Conservation (phyloP, 2,329 filamentous ascomycete species). For the Ophiostoma ips region DNA sequence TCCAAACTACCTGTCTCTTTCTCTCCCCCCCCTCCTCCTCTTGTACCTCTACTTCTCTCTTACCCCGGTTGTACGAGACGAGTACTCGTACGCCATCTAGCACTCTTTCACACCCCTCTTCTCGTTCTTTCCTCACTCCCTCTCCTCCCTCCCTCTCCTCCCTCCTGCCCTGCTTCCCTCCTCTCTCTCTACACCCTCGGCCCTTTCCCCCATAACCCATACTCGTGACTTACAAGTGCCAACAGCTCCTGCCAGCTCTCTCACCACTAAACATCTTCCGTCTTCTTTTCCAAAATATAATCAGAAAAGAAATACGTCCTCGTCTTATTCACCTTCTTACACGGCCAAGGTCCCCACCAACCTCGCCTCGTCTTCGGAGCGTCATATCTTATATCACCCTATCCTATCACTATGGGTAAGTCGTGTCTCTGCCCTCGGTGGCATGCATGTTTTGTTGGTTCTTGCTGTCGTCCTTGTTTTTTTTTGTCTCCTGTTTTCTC, state of each 20-base stretch:
- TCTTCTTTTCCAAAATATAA: too few species aligned
- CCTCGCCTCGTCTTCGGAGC: constrained; percentile 1
- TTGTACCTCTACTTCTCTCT: neutral
- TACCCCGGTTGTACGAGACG: too few species aligned
- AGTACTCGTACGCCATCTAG: too few species aligned
- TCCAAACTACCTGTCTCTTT: too few species aligned
- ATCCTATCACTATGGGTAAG: neutral
- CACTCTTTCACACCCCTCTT: neutral
- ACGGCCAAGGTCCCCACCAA: constrained; percentile 5
- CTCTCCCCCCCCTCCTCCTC: too few species aligned
- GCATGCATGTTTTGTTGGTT: neutral
- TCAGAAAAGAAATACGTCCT: too few species aligned
- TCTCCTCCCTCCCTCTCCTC: neutral
- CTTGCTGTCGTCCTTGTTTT: neutral
- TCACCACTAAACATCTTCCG: too few species aligned
- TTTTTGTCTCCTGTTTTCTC: neutral
- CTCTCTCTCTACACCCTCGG: neutral
- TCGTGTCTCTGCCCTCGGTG: neutral
- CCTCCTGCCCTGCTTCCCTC: neutral
- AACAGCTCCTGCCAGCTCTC: neutral
- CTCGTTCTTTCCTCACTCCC: neutral
- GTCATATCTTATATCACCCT: constrained; percentile 2
- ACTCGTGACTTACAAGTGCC: too few species aligned
- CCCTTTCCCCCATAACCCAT: too few species aligned
- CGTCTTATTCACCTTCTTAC: too few species aligned